Evolutionary conservation across 1,284 basidiomycete genomes (phyloP).

Genomic region (Trametes sp.): DNA sequence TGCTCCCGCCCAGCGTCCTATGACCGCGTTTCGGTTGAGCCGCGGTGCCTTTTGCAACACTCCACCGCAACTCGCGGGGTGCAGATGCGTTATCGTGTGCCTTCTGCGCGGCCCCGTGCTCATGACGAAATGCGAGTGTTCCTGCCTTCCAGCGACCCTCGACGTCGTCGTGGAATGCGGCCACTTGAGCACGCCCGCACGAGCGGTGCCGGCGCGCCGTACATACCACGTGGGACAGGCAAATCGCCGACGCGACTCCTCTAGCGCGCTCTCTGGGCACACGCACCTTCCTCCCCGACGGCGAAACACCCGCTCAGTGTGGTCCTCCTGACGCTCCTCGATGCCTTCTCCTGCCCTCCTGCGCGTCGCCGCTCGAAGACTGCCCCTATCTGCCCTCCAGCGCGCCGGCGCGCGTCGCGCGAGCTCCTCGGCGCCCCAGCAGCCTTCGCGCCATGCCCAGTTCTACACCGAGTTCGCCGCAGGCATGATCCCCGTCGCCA

Average conservation of each 20-base stretch:
- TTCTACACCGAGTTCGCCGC: slow-evolving; percentile 75
- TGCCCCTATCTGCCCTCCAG: slow-evolving; percentile 10
- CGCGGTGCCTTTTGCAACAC: slow-evolving; percentile 1
- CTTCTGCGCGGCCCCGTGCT: slow-evolving; percentile 5
- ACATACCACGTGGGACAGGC: slow-evolving; percentile 19
- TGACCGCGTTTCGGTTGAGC: slow-evolving; percentile 16
- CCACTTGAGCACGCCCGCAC: slow-evolving; percentile 12
- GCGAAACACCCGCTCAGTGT: slow-evolving; percentile 17
- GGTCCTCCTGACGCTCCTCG: background rate
- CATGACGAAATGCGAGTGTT: slow-evolving; percentile 10
- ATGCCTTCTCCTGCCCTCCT: slow-evolving; percentile 12
- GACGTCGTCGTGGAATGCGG: slow-evolving; percentile 2
- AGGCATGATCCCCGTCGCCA: slow-evolving; percentile 77
- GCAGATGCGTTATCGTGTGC: background rate
- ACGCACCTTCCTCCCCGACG: slow-evolving; percentile 14
- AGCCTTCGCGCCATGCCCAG: slow-evolving; percentile 61
- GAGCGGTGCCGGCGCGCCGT: slow-evolving; percentile 17
- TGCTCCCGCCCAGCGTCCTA: slow-evolving; percentile 13
- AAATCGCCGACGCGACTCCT: background rate
- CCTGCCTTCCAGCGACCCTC: background rate
- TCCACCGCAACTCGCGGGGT: background rate
- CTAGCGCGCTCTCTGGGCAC: slow-evolving; percentile 4
- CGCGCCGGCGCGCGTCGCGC: slow-evolving; percentile 21
- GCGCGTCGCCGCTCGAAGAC: slow-evolving; percentile 15
- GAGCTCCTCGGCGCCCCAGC: slow-evolving; percentile 23